Base-by-base conservation (phyloP, 169 alveolate genomes). In the Plasmodium coatneyi region DNA sequence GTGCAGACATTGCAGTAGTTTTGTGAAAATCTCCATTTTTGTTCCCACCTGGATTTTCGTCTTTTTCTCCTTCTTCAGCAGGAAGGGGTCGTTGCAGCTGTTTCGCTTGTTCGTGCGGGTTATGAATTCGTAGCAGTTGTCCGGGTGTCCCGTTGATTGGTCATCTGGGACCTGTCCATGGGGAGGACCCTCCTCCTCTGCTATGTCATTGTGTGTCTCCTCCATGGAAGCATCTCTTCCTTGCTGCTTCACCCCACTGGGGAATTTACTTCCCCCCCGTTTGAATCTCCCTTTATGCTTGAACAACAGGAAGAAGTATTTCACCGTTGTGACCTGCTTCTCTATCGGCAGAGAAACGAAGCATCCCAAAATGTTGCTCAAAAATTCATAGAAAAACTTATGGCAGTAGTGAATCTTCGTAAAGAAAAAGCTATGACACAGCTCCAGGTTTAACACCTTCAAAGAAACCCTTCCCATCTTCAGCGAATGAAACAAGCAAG, bases 381-480 rank as follows among this genome's bases (percentile, higher is more conserved):
- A 79, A 66, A 87, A 87, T 78, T 87, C 93, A 52, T 79, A 87
- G 46, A 87, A 87, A 41, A 76, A 87, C n/a, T 76, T 87, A 78
- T 79, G 28, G 49, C 90, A 41, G 81, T 87, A 87, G n/a, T 43
- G 71, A 34, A 87, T 87, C 70, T 87, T 87, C 49, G 79, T 79
- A 87, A 87, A 87, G 49, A 79, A 87, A n/a, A 87, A 79, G 19
- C 30, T 52, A 34, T 87, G 36, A 39, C 93, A 87, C 19, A 87
- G 82, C 49, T 87, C 93, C 25, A 87, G 49, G 81, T 87, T 87
- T 60, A 39, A 71, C 3, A 87, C 70, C 71, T 79, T 87, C 41
- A 87, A 16, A 25, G 79, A 28, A 3, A 28, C 82, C 9, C 71
- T 87, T 7, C 49, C 89, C 25, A 60, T 80, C 71, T 87, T 87